phyloP scores from a whole-genome alignment of 2,329 filamentous ascomycete species.

The Diplodia scrobiculata region DNA sequence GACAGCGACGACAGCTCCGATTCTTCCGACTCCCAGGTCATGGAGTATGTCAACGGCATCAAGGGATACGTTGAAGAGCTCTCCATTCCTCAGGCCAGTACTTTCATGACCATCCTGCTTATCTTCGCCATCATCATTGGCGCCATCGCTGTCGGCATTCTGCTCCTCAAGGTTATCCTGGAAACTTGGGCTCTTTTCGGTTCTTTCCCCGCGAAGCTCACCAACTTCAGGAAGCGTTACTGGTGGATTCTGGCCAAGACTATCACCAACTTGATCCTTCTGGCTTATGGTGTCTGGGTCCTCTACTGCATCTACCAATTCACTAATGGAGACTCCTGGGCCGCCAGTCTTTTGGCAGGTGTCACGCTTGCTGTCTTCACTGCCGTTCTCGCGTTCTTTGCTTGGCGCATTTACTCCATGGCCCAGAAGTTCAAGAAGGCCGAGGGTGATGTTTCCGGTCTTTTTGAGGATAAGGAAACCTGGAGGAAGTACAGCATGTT shows the following conservation, averaged over 20 bases:
- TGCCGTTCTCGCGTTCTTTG: constrained; percentile 76
- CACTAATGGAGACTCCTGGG: constrained; percentile 90
- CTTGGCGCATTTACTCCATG: constrained; percentile 76
- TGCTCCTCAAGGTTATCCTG: constrained; percentile 87
- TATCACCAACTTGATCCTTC: constrained; percentile 83
- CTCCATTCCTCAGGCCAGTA: constrained; percentile 82
- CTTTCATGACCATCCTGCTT: constrained; percentile 92
- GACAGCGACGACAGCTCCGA: constrained; percentile 26
- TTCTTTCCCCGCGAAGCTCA: constrained; percentile 75
- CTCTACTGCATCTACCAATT: constrained; percentile 97
- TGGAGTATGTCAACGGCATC: constrained; percentile 70
- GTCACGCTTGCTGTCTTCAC: constrained; percentile 82
- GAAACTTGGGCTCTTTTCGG: constrained; percentile 90
- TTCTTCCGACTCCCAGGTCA: constrained; percentile 40
- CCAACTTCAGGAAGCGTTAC: constrained; percentile 90
- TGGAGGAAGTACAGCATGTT: constrained; percentile 98
- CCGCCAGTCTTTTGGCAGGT: constrained; percentile 78
- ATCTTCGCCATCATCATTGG: constrained; percentile 86
- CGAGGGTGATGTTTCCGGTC: constrained; percentile 70
- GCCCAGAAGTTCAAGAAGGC: constrained; percentile 72
- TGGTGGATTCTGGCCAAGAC: constrained; percentile 89
- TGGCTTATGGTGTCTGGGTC: constrained; percentile 93
- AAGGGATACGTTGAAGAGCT: constrained; percentile 81
- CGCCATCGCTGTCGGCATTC: constrained; percentile 78
- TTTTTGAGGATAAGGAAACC: constrained; percentile 86